Evolutionary conservation across 192 early-diverging fungal genomes (phyloP).

Genomic region (Neocallimastix lanati): DNA sequence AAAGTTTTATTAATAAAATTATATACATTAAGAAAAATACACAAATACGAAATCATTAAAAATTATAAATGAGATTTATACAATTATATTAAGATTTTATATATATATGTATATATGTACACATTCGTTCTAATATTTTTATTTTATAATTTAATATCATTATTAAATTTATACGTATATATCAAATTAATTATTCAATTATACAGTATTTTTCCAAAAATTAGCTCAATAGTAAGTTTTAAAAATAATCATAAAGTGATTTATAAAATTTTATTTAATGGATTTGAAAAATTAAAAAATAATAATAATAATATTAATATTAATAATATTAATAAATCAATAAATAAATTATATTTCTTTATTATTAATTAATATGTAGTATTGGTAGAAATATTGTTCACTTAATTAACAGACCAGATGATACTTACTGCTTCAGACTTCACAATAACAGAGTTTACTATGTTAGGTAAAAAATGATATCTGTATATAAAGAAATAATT

Average conservation of each 20-base stretch:
- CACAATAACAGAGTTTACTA: constrained; percentile 94
- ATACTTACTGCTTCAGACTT: constrained; percentile 89
- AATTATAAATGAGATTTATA: no score
- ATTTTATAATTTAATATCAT: background rate
- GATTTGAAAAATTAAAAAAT: no score
- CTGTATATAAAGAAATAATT: background rate
- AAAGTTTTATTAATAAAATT: no score
- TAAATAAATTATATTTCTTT: no score
- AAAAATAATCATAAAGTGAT: no score
- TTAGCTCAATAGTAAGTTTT: constrained; percentile 76
- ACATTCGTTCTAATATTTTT: no score
- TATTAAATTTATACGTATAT: background rate
- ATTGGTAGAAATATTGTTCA: constrained; percentile 92
- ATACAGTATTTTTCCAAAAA: constrained; percentile 71
- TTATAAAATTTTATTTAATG: no score
- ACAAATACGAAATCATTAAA: no score
- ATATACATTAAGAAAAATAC: no score
- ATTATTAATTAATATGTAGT: constrained; percentile 19
- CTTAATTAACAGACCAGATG: constrained; percentile 85
- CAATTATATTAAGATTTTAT: no score
- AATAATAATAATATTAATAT: background rate
- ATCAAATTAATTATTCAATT: background rate
- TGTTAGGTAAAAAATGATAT: constrained; percentile 38
- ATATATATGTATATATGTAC: no score
- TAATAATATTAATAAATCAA: background rate